Evolutionary conservation across 495 filamentous ascomycete species (phyloP).

Genomic region (Hyaloscypha finlandica): DNA sequence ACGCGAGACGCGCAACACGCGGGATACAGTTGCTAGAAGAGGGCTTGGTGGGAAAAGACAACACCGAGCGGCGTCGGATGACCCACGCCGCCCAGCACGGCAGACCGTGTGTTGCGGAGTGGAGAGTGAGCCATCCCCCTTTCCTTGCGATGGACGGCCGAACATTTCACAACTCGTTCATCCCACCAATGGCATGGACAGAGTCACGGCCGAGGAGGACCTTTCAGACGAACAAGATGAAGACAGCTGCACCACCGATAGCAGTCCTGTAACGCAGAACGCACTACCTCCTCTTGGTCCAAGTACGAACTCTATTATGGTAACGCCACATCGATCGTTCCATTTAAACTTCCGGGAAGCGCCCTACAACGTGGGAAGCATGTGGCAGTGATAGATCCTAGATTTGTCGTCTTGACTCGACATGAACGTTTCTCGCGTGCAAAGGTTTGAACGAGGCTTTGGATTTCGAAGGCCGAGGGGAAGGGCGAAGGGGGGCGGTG

Average conservation of each 20-base stretch:
- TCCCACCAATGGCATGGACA: no score
- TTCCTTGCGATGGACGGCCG: no score
- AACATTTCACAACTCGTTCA: no score
- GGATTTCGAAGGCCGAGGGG: not conserved
- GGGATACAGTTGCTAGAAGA: no score
- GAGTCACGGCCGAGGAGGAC: no score
- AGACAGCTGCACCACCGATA: no score
- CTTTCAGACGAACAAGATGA: no score
- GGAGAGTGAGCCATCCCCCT: no score
- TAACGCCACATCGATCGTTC: not conserved
- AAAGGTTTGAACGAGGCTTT: not conserved
- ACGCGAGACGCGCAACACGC: not conserved
- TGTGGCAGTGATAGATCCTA: not conserved
- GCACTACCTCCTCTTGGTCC: not conserved
- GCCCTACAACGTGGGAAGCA: not conserved
- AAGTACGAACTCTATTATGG: not conserved
- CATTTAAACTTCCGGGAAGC: not conserved
- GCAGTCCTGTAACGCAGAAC: not conserved
- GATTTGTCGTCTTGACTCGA: not conserved
- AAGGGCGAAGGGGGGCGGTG: not conserved
- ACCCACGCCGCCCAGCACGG: no score
- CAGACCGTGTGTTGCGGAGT: no score
- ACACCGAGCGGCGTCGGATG: no score
- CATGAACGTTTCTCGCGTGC: not conserved
- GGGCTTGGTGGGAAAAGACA: no score